Percentiles rank a stretch among this genome's conserved stretches.
Evolutionary conservation across 768 basidiomycete genomes (phyloP).

Genomic region (Scleroderma citrinum): DNA sequence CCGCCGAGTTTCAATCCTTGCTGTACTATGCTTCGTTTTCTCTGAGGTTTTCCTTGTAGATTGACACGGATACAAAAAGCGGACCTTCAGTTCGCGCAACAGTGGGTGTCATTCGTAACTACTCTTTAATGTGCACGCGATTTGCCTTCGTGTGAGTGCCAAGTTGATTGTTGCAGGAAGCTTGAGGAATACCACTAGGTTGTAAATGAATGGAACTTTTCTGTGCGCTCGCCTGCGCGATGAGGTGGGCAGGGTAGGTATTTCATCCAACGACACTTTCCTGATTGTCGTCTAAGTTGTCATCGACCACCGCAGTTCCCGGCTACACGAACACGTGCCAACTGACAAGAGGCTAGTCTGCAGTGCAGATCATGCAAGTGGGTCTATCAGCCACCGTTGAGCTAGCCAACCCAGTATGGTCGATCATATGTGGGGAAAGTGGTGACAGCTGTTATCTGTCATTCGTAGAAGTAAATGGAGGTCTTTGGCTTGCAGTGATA

Average conservation of each 20-base stretch:
- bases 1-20: slow-evolving; percentile 24
- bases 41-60: slow-evolving; percentile 31
- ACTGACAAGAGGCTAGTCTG: background rate
- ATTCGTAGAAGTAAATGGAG: too few species aligned
- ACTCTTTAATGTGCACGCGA: background rate
- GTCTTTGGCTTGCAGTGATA: too few species aligned
- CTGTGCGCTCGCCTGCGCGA: background rate
- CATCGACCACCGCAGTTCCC: background rate
- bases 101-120: slow-evolving; percentile 7
- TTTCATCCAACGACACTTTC: background rate
- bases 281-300: background rate
- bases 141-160: slow-evolving; percentile 1
- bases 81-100: slow-evolving; percentile 15
- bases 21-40: slow-evolving; percentile 25
- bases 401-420: too few species aligned
- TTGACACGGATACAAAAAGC: slow-evolving; percentile 20
- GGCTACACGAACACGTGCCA: background rate
- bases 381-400: too few species aligned
- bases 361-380: too few species aligned
- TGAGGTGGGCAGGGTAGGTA: background rate
- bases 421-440: too few species aligned
- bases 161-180: slow-evolving; percentile 1
- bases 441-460: too few species aligned
- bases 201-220: background rate
- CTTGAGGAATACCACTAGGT: slow-evolving; percentile 1